phyloP scores from a whole-genome alignment of 1,284 basidiomycete genomes.

The Fomitopsis schrenkii region DNA sequence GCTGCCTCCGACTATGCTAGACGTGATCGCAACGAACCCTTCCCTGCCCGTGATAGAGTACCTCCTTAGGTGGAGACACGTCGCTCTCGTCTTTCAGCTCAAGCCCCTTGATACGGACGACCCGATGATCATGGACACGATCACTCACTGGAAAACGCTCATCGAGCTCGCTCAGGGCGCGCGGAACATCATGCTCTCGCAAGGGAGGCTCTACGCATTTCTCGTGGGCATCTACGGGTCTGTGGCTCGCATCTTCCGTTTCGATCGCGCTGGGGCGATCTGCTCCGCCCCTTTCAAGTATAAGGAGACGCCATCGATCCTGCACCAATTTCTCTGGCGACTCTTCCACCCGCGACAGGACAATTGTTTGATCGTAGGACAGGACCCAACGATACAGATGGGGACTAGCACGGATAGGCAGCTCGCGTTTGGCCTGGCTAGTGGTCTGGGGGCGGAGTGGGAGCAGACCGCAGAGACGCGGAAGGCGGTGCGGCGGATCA shows the following conservation, averaged over 20 bases:
- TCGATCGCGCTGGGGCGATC: slow-evolving; percentile 5
- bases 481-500: not conserved
- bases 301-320: not conserved
- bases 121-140: not conserved
- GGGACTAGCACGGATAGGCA: not conserved
- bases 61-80: not conserved
- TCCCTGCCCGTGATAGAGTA: not conserved
- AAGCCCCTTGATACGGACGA: not conserved
- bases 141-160: not conserved
- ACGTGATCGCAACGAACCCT: not conserved
- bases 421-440: not conserved
- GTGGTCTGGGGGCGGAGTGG: not conserved
- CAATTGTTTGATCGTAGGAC: not conserved
- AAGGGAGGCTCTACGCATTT: slow-evolving; percentile 10
- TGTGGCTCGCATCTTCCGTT: slow-evolving; percentile 7
- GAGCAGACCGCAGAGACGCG: not conserved
- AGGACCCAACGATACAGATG: not conserved
- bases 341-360: not conserved
- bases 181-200: slow-evolving; percentile 8
- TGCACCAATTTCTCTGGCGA: not conserved
- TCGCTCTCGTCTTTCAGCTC: not conserved
- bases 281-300: not conserved
- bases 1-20: not conserved
- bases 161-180: slow-evolving; percentile 7
- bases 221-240: slow-evolving; percentile 11